These are phyloP conservation scores for Anaeromyces robustus DNA, from an alignment of 192 early-diverging fungal genomes.

Conservation along the genomic window DNA sequence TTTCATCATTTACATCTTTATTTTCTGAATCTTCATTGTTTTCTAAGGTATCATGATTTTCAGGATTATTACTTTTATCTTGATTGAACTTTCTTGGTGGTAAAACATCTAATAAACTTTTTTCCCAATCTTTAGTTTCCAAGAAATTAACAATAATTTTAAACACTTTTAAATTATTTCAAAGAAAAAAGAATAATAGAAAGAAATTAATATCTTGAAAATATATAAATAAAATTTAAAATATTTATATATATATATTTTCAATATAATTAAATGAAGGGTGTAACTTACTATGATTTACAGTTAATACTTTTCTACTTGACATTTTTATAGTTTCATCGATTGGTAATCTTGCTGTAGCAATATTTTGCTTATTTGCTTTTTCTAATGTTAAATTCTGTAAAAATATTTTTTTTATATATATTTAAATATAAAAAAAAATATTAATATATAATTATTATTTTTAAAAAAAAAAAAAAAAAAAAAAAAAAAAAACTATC, in stretches of 20 bases:
- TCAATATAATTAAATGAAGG: not conserved
- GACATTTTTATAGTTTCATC: constrained; percentile 65
- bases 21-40: not conserved
- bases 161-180: constrained; percentile 34
- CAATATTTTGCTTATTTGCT: constrained; percentile 56
- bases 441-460: no score
- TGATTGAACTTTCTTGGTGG: constrained; percentile 68
- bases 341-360: constrained; percentile 69
- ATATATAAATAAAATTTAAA: constrained; percentile 4
- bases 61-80: not conserved
- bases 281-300: constrained; percentile 61
- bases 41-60: not conserved
- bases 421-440: no score
- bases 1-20: not conserved
- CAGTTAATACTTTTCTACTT: constrained; percentile 71
- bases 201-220: not conserved
- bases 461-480: no score
- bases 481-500: no score
- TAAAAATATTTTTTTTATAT: not conserved
- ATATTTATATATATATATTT: constrained; percentile 1
- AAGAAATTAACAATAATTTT: constrained; percentile 75
- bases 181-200: no score
- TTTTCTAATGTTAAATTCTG: constrained; percentile 58
- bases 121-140: constrained; percentile 65
- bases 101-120: constrained; percentile 76